Evolutionary conservation across 1,284 basidiomycete genomes (phyloP).

Genomic region (Puccinia novopanici): DNA sequence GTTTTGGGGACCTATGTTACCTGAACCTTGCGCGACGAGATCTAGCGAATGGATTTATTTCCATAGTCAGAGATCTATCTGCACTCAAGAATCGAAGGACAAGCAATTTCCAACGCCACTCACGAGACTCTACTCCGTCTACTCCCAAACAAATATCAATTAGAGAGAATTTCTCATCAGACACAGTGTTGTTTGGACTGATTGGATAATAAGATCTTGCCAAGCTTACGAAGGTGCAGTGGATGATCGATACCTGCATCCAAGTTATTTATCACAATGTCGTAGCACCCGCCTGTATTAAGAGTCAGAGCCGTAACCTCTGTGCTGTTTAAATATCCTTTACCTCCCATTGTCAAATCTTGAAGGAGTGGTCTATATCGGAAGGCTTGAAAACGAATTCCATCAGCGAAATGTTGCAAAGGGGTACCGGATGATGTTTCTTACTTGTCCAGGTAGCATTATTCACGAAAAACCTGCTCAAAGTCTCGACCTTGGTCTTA

Average conservation of each 20-base stretch:
- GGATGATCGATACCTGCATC: slow-evolving; percentile 59
- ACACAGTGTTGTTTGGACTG: background rate
- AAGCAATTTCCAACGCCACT: background rate
- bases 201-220: slow-evolving; percentile 49
- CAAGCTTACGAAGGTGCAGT: slow-evolving; percentile 57
- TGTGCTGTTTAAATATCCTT: slow-evolving; percentile 38
- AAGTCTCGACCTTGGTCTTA: slow-evolving; percentile 38
- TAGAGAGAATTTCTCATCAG: slow-evolving; percentile 2
- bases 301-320: slow-evolving; percentile 47
- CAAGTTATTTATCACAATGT: slow-evolving; percentile 58
- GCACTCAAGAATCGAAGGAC: background rate
- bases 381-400: slow-evolving; percentile 20
- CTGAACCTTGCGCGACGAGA: slow-evolving; percentile 43
- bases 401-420: background rate
- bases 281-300: slow-evolving; percentile 34
- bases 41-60: slow-evolving; percentile 9
- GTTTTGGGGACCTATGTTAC: slow-evolving; percentile 42
- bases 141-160: slow-evolving; percentile 7
- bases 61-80: background rate
- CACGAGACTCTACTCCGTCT: slow-evolving; percentile 50
- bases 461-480: slow-evolving; percentile 49
- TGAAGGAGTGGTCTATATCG: slow-evolving; percentile 40
- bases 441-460: slow-evolving; percentile 51
- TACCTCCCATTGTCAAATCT: slow-evolving; percentile 34
- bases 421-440: background rate